Percentiles rank a stretch among this genome's conserved stretches.
These are phyloP conservation scores for Nyctanthes arbortristis DNA, from an alignment of 257 asterid species.

Conservation along the genomic window DNA sequence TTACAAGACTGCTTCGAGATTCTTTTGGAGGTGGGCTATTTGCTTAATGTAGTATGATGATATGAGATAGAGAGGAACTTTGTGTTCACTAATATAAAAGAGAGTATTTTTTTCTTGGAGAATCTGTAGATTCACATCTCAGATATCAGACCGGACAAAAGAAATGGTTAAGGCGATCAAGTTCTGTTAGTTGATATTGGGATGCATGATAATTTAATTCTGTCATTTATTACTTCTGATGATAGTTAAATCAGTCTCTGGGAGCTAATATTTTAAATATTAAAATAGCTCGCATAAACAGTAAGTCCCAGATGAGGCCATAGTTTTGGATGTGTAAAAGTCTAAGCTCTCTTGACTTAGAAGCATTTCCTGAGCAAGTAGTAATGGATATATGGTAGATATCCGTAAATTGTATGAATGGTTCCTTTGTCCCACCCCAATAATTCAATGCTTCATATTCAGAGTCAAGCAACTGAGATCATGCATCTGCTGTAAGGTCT, in stretches of 20 bases:
- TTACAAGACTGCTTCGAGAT: constrained; percentile 89
- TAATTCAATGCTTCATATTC: constrained; percentile 3
- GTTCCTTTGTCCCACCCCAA: neutral
- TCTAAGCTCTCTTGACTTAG: neutral
- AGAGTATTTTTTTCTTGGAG: neutral
- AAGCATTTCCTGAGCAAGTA: neutral
- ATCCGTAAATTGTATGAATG: neutral
- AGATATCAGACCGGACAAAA: constrained; percentile 6
- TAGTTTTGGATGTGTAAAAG: neutral
- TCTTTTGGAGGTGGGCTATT: constrained; percentile 84
- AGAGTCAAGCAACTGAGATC: neutral
- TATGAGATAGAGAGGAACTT: neutral
- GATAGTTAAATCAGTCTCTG: neutral
- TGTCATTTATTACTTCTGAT: constrained; percentile 1
- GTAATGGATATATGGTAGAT: constrained; percentile 12
- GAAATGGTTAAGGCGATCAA: neutral
- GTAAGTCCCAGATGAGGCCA: neutral
- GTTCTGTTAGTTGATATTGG: constrained; percentile 1
- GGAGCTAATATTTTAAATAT: neutral
- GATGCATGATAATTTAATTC: constrained; percentile 11
- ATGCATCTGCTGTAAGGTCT: neutral
- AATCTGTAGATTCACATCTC: constrained; percentile 4
- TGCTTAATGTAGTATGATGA: neutral
- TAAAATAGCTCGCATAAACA: constrained; percentile 6
- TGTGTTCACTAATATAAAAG: neutral